These are phyloP conservation scores for Claviceps maximensis DNA, from an alignment of 2,329 filamentous ascomycete species.

Conservation along the genomic window DNA sequence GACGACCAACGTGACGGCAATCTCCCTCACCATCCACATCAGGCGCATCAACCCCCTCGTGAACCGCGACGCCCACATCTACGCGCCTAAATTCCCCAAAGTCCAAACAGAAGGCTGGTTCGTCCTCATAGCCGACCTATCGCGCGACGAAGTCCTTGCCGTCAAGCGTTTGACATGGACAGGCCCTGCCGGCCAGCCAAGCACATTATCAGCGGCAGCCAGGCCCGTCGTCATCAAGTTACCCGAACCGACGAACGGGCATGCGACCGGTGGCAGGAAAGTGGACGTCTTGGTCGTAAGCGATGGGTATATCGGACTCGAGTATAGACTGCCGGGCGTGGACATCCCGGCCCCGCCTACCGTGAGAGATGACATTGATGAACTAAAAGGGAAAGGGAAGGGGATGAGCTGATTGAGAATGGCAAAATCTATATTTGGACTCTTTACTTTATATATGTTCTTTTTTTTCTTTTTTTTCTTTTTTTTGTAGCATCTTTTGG, in stretches of 20 bases:
- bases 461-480: neutral
- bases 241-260: conserved; percentile 31
- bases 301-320: conserved; percentile 75
- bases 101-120: conserved; percentile 93
- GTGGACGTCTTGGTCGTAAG: conserved; percentile 68
- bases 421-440: too few species aligned
- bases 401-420: neutral
- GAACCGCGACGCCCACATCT: conserved; percentile 60
- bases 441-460: too few species aligned
- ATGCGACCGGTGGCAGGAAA: conserved; percentile 33
- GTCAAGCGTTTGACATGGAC: conserved; percentile 77
- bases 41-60: conserved; percentile 52
- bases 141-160: conserved; percentile 64
- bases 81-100: conserved; percentile 83
- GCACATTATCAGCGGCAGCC: conserved; percentile 38
- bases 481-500: neutral
- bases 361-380: conserved; percentile 33
- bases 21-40: conserved; percentile 50
- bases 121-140: conserved; percentile 56
- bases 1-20: conserved; percentile 45
- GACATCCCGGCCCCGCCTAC: conserved; percentile 37
- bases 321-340: conserved; percentile 34
- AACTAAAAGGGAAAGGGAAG: conserved; percentile 20
- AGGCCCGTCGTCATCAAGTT: conserved; percentile 37
- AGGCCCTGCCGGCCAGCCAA: conserved; percentile 23